Evolutionary conservation across 1,284 basidiomycete species (phyloP).

Genomic region (Agaricales sp.): DNA sequence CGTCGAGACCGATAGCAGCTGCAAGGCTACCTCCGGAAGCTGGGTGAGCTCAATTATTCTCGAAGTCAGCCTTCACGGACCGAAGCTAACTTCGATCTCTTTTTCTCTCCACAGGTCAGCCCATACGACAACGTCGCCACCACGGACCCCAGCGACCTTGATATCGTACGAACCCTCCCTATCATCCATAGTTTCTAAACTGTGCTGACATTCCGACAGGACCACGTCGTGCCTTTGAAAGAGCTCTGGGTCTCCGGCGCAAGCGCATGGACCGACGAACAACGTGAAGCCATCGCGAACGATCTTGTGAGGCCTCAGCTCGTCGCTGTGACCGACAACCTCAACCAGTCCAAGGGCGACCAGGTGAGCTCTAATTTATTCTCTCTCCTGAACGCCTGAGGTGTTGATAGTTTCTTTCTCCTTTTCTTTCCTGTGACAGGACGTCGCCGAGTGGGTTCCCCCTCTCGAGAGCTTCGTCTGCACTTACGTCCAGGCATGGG

Average conservation of each 20-base stretch:
- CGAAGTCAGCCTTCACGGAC: no score
- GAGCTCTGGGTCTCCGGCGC: slow-evolving; percentile 46
- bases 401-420: slow-evolving; percentile 10
- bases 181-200: no score
- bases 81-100: no score
- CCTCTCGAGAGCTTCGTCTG: slow-evolving; percentile 34
- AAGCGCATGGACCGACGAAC: slow-evolving; percentile 34
- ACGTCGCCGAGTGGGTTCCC: slow-evolving; percentile 37
- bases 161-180: slow-evolving; percentile 29
- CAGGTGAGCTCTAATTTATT: background rate
- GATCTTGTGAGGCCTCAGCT: slow-evolving; percentile 42
- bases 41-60: no score
- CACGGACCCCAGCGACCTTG: slow-evolving; percentile 32
- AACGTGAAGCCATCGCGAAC: slow-evolving; percentile 39
- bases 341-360: slow-evolving; percentile 27
- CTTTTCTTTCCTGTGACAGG: slow-evolving; percentile 11
- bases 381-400: slow-evolving; percentile 1
- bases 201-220: no score
- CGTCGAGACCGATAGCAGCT: slow-evolving; percentile 31
- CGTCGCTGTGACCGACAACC: slow-evolving; percentile 35
- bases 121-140: slow-evolving; percentile 37
- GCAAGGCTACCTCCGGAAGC: slow-evolving; percentile 33
- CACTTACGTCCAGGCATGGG: slow-evolving; percentile 37
- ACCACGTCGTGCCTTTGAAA: slow-evolving; percentile 41
- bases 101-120: no score